Conservation (phyloP, 345 rosid genomes). For the Passiflora organensis region DNA sequence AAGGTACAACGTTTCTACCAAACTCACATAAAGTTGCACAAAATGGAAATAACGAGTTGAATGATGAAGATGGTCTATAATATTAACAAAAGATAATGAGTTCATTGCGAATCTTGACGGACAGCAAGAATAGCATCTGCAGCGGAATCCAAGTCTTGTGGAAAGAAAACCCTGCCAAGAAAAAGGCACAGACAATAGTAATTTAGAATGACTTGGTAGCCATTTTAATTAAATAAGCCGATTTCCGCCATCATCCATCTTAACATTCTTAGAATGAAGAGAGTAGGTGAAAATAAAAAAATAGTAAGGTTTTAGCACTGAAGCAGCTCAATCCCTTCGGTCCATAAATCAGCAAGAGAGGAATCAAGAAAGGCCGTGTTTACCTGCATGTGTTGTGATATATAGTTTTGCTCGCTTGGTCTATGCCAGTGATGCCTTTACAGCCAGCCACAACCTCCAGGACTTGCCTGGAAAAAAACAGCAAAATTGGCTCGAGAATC, state of each 20-base stretch:
- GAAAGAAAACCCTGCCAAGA: constrained; percentile 97
- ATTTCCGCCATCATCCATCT: too few species aligned
- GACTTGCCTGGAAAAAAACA: constrained; percentile 67
- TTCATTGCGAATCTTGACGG: constrained; percentile 21
- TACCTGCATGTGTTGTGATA: constrained; percentile 94
- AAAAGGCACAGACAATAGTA: too few species aligned
- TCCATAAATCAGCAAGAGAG: neutral
- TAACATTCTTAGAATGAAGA: too few species aligned
- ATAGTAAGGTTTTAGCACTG: too few species aligned
- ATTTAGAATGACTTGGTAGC: too few species aligned
- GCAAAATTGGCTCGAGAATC: too few species aligned
- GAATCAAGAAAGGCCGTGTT: constrained; percentile 6
- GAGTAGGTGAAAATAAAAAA: too few species aligned
- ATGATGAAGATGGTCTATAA: too few species aligned
- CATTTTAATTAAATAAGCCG: too few species aligned
- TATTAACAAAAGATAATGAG: neutral
- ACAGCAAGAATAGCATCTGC: constrained; percentile 72
- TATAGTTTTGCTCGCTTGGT: constrained; percentile 59
- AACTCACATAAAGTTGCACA: too few species aligned
- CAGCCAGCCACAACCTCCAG: constrained; percentile 91
- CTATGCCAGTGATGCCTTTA: constrained; percentile 58
- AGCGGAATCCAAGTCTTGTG: constrained; percentile 72
- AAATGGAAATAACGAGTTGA: too few species aligned
- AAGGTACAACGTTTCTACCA: too few species aligned
- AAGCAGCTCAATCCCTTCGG: neutral